Evolutionary conservation across 2,329 filamentous ascomycete genomes (phyloP).

Genomic region (Ceratocystis lukuohia): DNA sequence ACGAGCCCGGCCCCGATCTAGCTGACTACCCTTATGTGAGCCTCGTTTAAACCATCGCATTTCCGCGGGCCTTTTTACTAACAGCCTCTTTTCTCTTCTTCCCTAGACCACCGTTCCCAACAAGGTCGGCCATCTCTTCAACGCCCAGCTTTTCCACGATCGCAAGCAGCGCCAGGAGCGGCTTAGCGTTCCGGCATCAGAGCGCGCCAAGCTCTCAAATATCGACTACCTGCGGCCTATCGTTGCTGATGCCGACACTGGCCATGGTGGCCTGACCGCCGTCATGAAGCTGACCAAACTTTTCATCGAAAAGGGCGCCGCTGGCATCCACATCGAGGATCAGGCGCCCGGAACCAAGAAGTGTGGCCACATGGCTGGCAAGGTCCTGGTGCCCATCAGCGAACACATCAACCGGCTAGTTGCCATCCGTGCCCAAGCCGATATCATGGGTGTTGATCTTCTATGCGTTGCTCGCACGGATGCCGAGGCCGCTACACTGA

Average conservation of each 20-base stretch:
- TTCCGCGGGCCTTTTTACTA: neutral
- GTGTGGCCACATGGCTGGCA: conserved; percentile 98
- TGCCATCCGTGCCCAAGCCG: conserved; percentile 90
- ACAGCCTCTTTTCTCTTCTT: neutral
- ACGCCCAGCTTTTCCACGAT: conserved; percentile 98
- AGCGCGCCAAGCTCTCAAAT: conserved; percentile 62
- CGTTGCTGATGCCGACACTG: conserved; percentile 92
- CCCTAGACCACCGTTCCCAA: conserved; percentile 85
- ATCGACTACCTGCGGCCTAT: conserved; percentile 92
- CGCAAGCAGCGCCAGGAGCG: conserved; percentile 97
- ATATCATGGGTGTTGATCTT: conserved; percentile 91
- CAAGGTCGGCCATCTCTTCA: conserved; percentile 95
- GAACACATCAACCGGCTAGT: conserved; percentile 98
- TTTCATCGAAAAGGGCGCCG: conserved; percentile 90
- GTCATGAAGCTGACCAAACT: conserved; percentile 99
- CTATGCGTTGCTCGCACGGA: conserved; percentile 88
- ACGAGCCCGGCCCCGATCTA: conserved; percentile 94
- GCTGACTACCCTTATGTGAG: conserved; percentile 88
- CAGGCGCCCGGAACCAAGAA: conserved; percentile 98
- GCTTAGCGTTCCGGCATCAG: conserved; percentile 56
- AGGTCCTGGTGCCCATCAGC: conserved; percentile 89
- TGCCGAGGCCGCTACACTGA: conserved; percentile 92
- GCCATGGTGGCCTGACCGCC: conserved; percentile 92
- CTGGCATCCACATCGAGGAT: conserved; percentile 97
- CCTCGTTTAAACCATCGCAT: conserved; percentile 15